Percentiles rank a stretch among this genome's conserved stretches.
Conservation (phyloP, 257 asterid genomes). For the Schizonepeta tenuifolia region DNA sequence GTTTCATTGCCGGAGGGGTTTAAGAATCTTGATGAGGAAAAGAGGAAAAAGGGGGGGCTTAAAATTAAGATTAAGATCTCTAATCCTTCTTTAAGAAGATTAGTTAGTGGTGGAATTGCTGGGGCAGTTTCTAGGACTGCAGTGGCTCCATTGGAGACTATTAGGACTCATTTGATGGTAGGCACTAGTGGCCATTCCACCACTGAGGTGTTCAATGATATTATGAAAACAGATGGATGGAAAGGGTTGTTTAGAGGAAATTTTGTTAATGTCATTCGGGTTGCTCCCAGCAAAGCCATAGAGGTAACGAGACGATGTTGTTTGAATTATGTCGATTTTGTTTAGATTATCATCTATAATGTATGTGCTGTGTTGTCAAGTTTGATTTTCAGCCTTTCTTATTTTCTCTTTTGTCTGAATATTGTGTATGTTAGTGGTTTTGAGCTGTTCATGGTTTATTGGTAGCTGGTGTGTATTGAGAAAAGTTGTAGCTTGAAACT, state of each 20-base stretch:
- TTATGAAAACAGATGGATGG: slow-evolving; percentile 90
- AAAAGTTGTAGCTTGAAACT: slow-evolving; percentile 27
- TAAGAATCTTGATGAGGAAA: slow-evolving; percentile 53
- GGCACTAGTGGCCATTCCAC: slow-evolving; percentile 86
- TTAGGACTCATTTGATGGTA: slow-evolving; percentile 97
- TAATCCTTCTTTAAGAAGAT: slow-evolving; percentile 82
- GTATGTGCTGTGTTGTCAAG: neutral
- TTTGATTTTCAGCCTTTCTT: neutral
- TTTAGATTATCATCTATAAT: neutral
- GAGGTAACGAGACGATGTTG: slow-evolving; percentile 58
- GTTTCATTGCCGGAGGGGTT: slow-evolving; percentile 66
- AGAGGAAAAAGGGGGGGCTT: slow-evolving; percentile 55
- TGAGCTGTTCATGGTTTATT: slow-evolving; percentile 1
- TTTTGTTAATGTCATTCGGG: slow-evolving; percentile 89
- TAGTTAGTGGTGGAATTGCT: slow-evolving; percentile 88
- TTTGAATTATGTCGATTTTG: neutral
- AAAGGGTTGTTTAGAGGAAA: slow-evolving; percentile 91
- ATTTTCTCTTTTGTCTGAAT: slow-evolving; percentile 14
- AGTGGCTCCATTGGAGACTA: slow-evolving; percentile 97
- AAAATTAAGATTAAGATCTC: slow-evolving; percentile 74
- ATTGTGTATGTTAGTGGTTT: slow-evolving; percentile 1
- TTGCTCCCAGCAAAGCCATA: slow-evolving; percentile 95
- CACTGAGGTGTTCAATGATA: slow-evolving; percentile 73
- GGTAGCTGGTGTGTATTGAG: neutral
- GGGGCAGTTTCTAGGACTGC: slow-evolving; percentile 95